Percentiles rank a stretch among this genome's conserved stretches.
Conservation (phyloP, 192 early-diverging fungal species). For the Mortierella hygrophila region DNA sequence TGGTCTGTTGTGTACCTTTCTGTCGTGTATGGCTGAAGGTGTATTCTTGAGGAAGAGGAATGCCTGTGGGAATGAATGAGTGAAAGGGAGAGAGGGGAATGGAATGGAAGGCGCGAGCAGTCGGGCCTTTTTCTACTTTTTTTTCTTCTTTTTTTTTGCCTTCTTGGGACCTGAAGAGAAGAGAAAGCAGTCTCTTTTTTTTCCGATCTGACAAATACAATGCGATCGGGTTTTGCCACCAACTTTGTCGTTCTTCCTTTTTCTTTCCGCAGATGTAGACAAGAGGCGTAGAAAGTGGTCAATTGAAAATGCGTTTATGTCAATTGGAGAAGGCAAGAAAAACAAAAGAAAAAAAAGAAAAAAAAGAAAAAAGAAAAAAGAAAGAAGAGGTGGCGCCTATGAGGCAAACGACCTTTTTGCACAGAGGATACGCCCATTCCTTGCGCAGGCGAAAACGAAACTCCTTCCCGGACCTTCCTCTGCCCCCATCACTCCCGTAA, state of each 20-base stretch:
- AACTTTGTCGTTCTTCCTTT: neutral
- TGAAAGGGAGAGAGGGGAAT: neutral
- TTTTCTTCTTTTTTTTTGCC: neutral
- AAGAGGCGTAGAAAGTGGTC: neutral
- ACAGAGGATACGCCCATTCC: too few species aligned
- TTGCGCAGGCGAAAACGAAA: too few species aligned
- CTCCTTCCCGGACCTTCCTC: neutral
- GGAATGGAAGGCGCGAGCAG: neutral
- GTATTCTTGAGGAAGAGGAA: neutral
- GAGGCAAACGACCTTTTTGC: too few species aligned
- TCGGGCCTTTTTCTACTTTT: neutral
- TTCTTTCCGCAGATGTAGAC: neutral
- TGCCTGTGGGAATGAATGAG: neutral
- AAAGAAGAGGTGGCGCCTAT: too few species aligned
- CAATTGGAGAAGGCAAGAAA: too few species aligned
- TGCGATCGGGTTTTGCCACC: neutral
- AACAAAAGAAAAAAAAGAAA: too few species aligned
- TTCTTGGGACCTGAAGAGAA: neutral
- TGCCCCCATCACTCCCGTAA: neutral
- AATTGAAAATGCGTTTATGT: neutral
- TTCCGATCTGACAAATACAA: neutral
- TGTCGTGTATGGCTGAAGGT: neutral
- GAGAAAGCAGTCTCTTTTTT: neutral
- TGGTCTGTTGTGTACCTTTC: neutral
- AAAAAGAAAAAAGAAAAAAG: too few species aligned